Conservation (phyloP, 352 stramenopile genomes). For the Phytophthora europaea region DNA sequence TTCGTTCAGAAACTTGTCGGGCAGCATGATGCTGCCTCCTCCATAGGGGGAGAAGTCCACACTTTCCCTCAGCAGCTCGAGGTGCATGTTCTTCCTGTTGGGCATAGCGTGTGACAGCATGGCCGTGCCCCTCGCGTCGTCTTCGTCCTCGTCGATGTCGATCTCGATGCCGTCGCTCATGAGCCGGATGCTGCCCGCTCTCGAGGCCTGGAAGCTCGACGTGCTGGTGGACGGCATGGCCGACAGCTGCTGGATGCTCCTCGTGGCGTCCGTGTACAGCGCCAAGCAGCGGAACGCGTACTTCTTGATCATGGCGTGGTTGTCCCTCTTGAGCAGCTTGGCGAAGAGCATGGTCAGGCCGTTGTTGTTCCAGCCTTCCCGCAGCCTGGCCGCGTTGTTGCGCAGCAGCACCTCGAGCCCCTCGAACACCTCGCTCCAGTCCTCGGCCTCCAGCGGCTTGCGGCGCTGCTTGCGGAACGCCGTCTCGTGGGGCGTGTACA, state of each 20-base stretch:
- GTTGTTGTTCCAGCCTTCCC: conserved; percentile 87
- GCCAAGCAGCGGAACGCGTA: conserved; percentile 90
- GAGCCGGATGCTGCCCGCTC: conserved; percentile 51
- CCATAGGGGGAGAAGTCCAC: conserved; percentile 90
- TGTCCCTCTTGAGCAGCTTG: conserved; percentile 88
- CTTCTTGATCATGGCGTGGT: conserved; percentile 92
- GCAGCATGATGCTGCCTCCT: conserved; percentile 81
- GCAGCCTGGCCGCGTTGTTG: conserved; percentile 71
- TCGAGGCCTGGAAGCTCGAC: conserved; percentile 45
- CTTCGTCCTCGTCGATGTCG: conserved; percentile 57
- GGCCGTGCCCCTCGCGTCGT: conserved; percentile 49
- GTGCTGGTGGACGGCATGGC: conserved; percentile 48
- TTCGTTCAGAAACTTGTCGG: conserved; percentile 87
- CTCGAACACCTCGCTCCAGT: conserved; percentile 92
- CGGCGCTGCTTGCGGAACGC: conserved; percentile 85
- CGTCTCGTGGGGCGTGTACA: conserved; percentile 86
- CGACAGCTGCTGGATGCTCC: conserved; percentile 75
- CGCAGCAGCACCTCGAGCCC: conserved; percentile 85
- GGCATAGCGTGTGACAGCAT: conserved; percentile 43
- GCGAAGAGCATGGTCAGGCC: conserved; percentile 85
- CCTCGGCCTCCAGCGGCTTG: conserved; percentile 85
- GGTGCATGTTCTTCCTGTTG: conserved; percentile 70
- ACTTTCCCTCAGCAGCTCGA: conserved; percentile 84
- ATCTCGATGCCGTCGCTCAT: conserved; percentile 51
- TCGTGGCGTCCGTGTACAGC: conserved; percentile 83